A percentile compares a stretch with the other conserved stretches of the same genome.
Conservation (phyloP, 495 filamentous ascomycete genomes). For the Penicillium flavigenum region DNA sequence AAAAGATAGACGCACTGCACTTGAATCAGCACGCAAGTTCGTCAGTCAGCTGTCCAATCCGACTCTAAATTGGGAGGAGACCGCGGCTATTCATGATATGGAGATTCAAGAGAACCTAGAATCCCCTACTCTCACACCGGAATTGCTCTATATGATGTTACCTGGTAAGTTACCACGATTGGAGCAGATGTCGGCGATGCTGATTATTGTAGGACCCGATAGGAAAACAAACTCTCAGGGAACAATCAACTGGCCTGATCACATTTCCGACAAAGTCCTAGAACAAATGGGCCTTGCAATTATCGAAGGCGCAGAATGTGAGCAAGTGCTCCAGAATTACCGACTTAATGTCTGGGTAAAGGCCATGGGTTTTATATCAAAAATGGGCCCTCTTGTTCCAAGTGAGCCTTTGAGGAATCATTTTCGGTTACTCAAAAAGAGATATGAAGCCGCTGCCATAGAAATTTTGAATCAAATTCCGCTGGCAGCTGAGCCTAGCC, state of each 20-base stretch:
- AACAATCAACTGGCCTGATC: slow-evolving; percentile 30
- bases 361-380: slow-evolving; percentile 26
- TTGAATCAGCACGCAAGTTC: slow-evolving; percentile 28
- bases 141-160: slow-evolving; percentile 34
- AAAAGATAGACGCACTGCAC: slow-evolving; percentile 24
- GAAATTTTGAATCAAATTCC: slow-evolving; percentile 25
- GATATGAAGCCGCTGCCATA: slow-evolving; percentile 25
- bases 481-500: slow-evolving; percentile 26
- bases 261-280: slow-evolving; percentile 27
- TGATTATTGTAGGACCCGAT: slow-evolving; percentile 22
- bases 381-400: slow-evolving; percentile 23
- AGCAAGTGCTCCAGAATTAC: slow-evolving; percentile 25
- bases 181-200: background rate
- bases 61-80: slow-evolving; percentile 20
- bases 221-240: slow-evolving; percentile 29
- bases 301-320: slow-evolving; percentile 26
- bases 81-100: slow-evolving; percentile 11
- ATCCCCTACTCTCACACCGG: slow-evolving; percentile 27
- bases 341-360: slow-evolving; percentile 29
- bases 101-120: slow-evolving; percentile 15
- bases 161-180: slow-evolving; percentile 15
- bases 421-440: slow-evolving; percentile 25
- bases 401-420: slow-evolving; percentile 22
- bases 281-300: slow-evolving; percentile 33
- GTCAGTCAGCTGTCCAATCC: slow-evolving; percentile 26